Evolutionary conservation across 164 flowering plant species (phyloP).

Genomic region (Cinnamomum micranthum): DNA sequence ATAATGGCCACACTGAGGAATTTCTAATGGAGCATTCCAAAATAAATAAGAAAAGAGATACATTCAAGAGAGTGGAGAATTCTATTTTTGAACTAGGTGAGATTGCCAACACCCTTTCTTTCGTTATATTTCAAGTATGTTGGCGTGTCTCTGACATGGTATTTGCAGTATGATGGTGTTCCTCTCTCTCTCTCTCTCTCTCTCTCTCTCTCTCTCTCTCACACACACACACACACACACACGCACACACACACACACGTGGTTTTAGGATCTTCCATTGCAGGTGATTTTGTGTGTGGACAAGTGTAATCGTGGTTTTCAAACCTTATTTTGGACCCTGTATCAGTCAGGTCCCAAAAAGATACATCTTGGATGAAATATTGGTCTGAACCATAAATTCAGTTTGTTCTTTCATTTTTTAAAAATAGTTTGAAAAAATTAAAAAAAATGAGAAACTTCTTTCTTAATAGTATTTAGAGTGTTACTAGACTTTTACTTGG

Average conservation of each 20-base stretch:
- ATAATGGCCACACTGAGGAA: slow-evolving; percentile 19
- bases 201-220: no score
- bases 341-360: no score
- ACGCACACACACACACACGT: background rate
- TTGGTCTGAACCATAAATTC: no score
- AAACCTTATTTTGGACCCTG: no score
- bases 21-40: slow-evolving; percentile 17
- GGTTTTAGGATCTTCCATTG: background rate
- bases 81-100: slow-evolving; percentile 53
- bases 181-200: background rate
- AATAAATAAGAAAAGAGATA: slow-evolving; percentile 38
- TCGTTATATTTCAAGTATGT: background rate
- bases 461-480: no score
- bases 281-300: background rate
- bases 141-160: background rate
- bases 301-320: no score
- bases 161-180: background rate
- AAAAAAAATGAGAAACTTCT: no score
- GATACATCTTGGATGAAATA: no score
- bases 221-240: background rate
- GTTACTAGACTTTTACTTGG: no score
- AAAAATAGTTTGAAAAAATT: no score
- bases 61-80: slow-evolving; percentile 44
- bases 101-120: background rate
- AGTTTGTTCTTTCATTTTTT: no score